These are phyloP conservation scores for Calocera viscosa DNA, from an alignment of 768 basidiomycete species.

Conservation along the genomic window DNA sequence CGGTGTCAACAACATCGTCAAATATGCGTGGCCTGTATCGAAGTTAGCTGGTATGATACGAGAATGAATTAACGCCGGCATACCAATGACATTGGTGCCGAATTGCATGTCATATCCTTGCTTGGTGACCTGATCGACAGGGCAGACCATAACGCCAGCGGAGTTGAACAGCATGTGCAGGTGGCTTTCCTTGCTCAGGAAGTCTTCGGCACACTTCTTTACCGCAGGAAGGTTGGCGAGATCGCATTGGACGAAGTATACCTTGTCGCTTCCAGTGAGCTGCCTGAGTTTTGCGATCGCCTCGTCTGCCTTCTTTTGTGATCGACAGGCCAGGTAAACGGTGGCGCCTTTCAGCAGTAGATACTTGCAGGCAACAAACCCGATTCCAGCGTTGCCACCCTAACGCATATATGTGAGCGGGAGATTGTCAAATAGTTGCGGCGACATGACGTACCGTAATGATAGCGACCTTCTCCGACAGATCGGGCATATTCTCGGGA, in stretches of 20 bases:
- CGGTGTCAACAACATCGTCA: conserved; percentile 13
- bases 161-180: conserved; percentile 25
- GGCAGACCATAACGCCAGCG: conserved; percentile 20
- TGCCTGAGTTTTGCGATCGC: conserved; percentile 44
- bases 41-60: too few relatives aligned
- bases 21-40: conserved; percentile 25
- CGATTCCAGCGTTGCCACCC: conserved; percentile 41
- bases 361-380: conserved; percentile 37
- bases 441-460: background rate
- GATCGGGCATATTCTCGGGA: conserved; percentile 13
- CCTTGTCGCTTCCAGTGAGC: conserved; percentile 34
- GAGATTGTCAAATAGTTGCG: background rate
- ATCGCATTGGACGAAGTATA: conserved; percentile 35
- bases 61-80: too few relatives aligned
- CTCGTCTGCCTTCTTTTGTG: conserved; percentile 31
- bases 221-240: conserved; percentile 34
- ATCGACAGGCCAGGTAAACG: conserved; percentile 51
- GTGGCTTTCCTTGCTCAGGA: conserved; percentile 24
- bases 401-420: background rate
- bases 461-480: conserved; percentile 15
- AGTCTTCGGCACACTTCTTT: conserved; percentile 33
- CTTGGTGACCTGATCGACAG: conserved; percentile 13
- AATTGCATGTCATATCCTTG: conserved; percentile 30
- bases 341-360: conserved; percentile 51
- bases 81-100: conserved; percentile 41